Conservation (phyloP, 805 yeast species). For the Yarrowia deformans region DNA sequence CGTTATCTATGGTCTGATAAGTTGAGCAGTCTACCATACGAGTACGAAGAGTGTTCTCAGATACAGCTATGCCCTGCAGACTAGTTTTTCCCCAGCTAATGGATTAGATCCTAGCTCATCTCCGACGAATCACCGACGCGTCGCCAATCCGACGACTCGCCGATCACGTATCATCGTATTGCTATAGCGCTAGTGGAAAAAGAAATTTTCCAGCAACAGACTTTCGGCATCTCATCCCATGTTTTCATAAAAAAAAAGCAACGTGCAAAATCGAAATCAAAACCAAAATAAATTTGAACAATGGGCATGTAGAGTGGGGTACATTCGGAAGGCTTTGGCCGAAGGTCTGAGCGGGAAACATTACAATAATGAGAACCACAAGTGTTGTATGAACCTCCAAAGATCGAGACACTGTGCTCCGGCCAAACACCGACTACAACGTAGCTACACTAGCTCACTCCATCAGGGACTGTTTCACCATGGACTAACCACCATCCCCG, state of each 20-base stretch:
- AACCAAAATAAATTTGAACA: not conserved
- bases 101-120: not conserved
- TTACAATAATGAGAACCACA: too few relatives aligned
- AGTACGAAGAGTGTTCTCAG: too few relatives aligned
- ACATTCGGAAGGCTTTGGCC: too few relatives aligned
- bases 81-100: too few relatives aligned
- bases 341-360: too few relatives aligned
- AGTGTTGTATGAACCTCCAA: too few relatives aligned
- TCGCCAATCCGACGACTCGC: too few relatives aligned
- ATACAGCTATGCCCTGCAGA: too few relatives aligned
- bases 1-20: too few relatives aligned
- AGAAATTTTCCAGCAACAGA: slow-evolving; percentile 7
- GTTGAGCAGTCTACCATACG: too few relatives aligned
- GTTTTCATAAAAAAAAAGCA: not conserved
- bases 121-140: not conserved
- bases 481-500: not conserved
- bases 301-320: slow-evolving; percentile 1
- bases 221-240: slow-evolving; percentile 32
- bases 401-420: too few relatives aligned
- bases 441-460: not conserved
- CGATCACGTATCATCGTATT: slow-evolving; percentile 3
- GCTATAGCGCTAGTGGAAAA: not conserved
- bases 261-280: too few relatives aligned
- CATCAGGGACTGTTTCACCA: not conserved
- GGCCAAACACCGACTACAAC: not conserved